Conservation (phyloP, 768 basidiomycete genomes). For the Termitomyces sp. region DNA sequence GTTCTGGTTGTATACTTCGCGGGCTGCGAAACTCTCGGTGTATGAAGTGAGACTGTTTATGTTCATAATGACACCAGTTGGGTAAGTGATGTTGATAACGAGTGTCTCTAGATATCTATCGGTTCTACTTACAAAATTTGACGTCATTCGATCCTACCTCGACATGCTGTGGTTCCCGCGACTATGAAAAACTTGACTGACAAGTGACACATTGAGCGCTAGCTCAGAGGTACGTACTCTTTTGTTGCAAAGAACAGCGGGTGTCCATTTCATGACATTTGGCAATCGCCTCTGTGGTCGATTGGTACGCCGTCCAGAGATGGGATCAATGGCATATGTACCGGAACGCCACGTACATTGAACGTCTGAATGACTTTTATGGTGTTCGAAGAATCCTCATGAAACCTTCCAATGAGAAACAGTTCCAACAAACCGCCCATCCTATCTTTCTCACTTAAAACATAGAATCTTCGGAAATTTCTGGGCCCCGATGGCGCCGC, state of each 20-base stretch:
- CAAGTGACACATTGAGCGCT: too few relatives aligned
- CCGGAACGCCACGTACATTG: not conserved
- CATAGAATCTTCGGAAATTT: not conserved
- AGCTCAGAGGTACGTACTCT: too few relatives aligned
- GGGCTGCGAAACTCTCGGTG: not conserved
- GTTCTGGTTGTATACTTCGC: not conserved
- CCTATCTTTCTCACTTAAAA: not conserved
- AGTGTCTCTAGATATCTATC: not conserved
- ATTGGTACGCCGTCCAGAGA: not conserved
- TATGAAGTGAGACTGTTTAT: not conserved
- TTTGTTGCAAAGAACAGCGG: too few relatives aligned
- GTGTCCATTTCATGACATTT: too few relatives aligned
- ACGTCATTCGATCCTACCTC: not conserved
- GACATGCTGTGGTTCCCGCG: too few relatives aligned
- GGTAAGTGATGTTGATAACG: not conserved
- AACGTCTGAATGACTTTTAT: not conserved
- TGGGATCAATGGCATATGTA: not conserved
- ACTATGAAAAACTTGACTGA: not conserved
- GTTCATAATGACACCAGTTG: not conserved
- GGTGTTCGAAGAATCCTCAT: not conserved
- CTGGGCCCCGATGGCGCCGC: constrained; percentile 8
- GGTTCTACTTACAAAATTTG: not conserved
- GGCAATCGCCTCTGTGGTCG: constrained; percentile 1
- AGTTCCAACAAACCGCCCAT: not conserved
- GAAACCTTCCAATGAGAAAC: not conserved